phyloP scores from a whole-genome alignment of 2,329 filamentous ascomycete species.

The Clonostachys rhizophaga region DNA sequence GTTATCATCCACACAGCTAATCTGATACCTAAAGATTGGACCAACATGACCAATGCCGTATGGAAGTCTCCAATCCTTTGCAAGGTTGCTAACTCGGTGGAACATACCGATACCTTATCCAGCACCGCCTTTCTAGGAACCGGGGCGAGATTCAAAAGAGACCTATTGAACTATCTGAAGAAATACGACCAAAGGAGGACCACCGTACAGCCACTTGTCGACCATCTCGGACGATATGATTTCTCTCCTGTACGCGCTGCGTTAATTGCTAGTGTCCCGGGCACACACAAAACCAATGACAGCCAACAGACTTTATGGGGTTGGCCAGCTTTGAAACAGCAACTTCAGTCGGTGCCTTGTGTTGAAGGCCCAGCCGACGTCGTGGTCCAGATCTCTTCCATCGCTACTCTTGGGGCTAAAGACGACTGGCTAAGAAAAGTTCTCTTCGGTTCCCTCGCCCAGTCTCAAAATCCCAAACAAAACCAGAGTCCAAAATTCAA shows the following conservation, averaged over 20 bases:
- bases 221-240: conserved; percentile 58
- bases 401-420: conserved; percentile 69
- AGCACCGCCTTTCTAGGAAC: conserved; percentile 37
- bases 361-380: conserved; percentile 30
- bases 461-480: conserved; percentile 4
- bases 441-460: conserved; percentile 47
- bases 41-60: conserved; percentile 79
- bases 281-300: conserved; percentile 49
- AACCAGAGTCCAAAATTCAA: conserved; percentile 48
- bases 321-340: conserved; percentile 63
- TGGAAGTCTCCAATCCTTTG: conserved; percentile 75
- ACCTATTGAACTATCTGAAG: conserved; percentile 67
- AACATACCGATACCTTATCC: conserved; percentile 4
- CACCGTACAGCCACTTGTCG: conserved; percentile 49
- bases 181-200: conserved; percentile 59
- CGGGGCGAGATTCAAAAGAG: conserved; percentile 68
- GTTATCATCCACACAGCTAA: conserved; percentile 87
- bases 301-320: conserved; percentile 63
- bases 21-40: conserved; percentile 85
- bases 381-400: conserved; percentile 69
- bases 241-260: conserved; percentile 66
- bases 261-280: conserved; percentile 75
- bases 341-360: conserved; percentile 50
- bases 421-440: conserved; percentile 69
- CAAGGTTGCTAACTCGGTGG: conserved; percentile 7